These are phyloP conservation scores for Didymella arachidicola DNA, from an alignment of 2,329 filamentous ascomycete species.

Conservation along the genomic window DNA sequence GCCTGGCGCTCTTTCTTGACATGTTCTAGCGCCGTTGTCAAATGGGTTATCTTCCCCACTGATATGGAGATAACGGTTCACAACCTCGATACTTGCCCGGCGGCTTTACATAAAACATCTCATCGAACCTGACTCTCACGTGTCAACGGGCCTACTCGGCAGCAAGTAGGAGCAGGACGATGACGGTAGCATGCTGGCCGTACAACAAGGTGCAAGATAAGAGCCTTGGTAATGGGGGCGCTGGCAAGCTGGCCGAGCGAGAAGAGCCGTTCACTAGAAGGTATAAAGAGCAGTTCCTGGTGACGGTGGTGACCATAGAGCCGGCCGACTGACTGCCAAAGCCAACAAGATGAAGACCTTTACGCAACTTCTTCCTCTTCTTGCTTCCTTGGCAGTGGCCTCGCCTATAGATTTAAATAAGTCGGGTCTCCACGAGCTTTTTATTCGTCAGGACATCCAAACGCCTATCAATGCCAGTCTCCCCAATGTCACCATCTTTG, in stretches of 20 bases:
- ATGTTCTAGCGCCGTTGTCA: slow-evolving; percentile 8
- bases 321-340: background rate
- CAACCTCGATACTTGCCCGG: slow-evolving; percentile 11
- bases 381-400: slow-evolving; percentile 30
- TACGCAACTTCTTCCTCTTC: slow-evolving; percentile 29
- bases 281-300: slow-evolving; percentile 12
- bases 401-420: slow-evolving; percentile 32
- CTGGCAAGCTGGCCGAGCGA: background rate
- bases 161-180: slow-evolving; percentile 4
- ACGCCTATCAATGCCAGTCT: slow-evolving; percentile 55
- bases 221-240: slow-evolving; percentile 10
- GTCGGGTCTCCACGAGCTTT: slow-evolving; percentile 31
- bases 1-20: slow-evolving; percentile 18
- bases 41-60: slow-evolving; percentile 15
- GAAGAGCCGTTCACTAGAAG: background rate
- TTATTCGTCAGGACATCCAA: slow-evolving; percentile 43
- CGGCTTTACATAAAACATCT: slow-evolving; percentile 19
- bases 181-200: slow-evolving; percentile 10
- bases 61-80: slow-evolving; percentile 21
- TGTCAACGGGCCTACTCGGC: slow-evolving; percentile 11
- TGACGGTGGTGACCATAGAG: background rate
- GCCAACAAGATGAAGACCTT: slow-evolving; percentile 33
- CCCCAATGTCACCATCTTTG: slow-evolving; percentile 65
- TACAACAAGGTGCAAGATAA: slow-evolving; percentile 13
- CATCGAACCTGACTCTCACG: slow-evolving; percentile 7